phyloP scores from a whole-genome alignment of 176 grass and related monocot genomes.

The Raddia distichophylla region DNA sequence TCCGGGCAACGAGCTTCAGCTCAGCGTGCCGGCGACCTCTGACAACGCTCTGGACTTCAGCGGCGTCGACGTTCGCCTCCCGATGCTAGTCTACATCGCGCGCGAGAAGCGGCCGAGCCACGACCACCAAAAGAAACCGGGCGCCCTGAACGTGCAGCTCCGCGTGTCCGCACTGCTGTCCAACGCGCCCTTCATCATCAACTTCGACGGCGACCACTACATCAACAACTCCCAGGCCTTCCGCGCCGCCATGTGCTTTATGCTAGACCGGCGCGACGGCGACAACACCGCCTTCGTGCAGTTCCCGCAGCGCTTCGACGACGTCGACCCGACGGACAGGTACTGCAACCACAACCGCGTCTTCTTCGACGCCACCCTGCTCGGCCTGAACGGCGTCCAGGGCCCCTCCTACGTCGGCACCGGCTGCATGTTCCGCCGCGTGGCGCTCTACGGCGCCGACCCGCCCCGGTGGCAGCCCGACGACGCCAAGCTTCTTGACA shows the following conservation, averaged over 20 bases:
- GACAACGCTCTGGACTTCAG: background rate
- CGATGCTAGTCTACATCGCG: constrained; percentile 19
- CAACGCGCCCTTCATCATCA: constrained; percentile 24
- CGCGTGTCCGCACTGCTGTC: constrained; percentile 3
- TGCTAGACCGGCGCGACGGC: constrained; percentile 39
- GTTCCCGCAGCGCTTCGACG: constrained; percentile 71
- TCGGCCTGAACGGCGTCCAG: constrained; percentile 63
- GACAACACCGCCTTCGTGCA: constrained; percentile 60
- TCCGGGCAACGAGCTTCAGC: background rate
- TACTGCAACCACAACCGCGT: constrained; percentile 72
- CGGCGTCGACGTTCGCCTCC: constrained; percentile 8
- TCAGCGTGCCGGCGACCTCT: background rate
- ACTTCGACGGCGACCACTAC: constrained; percentile 33
- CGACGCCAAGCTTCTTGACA: background rate
- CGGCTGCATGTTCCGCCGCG: constrained; percentile 25
- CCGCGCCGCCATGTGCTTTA: constrained; percentile 21
- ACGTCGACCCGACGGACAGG: constrained; percentile 64
- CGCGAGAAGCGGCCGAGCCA: constrained; percentile 4
- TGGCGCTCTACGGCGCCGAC: background rate
- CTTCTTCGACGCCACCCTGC: constrained; percentile 70
- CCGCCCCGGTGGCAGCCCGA: constrained; percentile 2
- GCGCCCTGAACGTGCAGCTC: constrained; percentile 25
- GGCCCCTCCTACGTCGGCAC: constrained; percentile 21
- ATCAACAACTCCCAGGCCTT: constrained; percentile 22
- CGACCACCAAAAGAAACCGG: constrained; percentile 25